These are phyloP conservation scores for Pseudomicrostroma phylloplanum DNA, from an alignment of 1,284 basidiomycete species.

Conservation along the genomic window DNA sequence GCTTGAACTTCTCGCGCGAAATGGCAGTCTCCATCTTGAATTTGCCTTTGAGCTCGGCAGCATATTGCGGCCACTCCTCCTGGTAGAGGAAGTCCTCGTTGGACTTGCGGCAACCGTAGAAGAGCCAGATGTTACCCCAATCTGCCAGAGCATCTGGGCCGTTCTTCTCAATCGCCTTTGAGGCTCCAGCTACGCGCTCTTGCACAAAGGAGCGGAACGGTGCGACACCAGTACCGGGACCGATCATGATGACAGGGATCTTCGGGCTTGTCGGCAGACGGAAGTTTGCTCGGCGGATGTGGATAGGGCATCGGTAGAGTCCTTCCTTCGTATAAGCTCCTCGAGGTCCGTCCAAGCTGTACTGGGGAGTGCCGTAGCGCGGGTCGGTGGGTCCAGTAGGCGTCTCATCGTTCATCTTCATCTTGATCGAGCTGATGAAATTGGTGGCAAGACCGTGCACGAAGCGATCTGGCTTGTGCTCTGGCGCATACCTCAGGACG, in stretches of 20 bases:
- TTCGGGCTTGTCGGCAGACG: constrained; percentile 92
- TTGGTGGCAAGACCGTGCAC: constrained; percentile 47
- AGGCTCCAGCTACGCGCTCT: constrained; percentile 89
- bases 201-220: constrained; percentile 98
- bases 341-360: constrained; percentile 82
- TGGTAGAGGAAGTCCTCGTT: constrained; percentile 86
- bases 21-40: constrained; percentile 82
- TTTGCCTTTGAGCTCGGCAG: constrained; percentile 78
- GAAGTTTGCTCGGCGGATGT: constrained; percentile 93
- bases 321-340: constrained; percentile 64
- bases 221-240: constrained; percentile 93
- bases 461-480: constrained; percentile 19
- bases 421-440: constrained; percentile 56
- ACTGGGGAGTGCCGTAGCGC: constrained; percentile 60
- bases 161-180: constrained; percentile 79
- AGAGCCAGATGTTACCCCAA: constrained; percentile 89
- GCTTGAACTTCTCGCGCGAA: constrained; percentile 68
- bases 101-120: constrained; percentile 87
- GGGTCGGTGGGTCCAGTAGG: constrained; percentile 37
- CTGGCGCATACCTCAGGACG: constrained; percentile 55
- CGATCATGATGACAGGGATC: constrained; percentile 97
- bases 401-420: constrained; percentile 58
- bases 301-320: constrained; percentile 79
- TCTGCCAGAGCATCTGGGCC: constrained; percentile 74
- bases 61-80: constrained; percentile 88